Evolutionary conservation across 768 basidiomycete species (phyloP), one percentile per base, ranked within the genome.

Genomic region (Pisolithus tinctorius): DNA sequence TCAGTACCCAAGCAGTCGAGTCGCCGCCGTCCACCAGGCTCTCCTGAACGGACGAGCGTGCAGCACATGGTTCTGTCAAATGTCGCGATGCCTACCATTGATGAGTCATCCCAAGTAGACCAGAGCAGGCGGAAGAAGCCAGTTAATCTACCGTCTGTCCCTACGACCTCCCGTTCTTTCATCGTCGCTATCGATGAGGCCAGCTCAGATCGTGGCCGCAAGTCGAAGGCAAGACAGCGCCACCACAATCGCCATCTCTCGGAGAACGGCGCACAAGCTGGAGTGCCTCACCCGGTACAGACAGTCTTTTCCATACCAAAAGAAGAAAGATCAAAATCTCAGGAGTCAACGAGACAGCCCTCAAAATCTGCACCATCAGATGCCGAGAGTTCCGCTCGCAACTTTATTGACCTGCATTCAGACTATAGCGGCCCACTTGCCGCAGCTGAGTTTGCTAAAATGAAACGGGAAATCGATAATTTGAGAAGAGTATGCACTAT

Each of bases 381-480:
- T 27, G 55, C 36, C 0, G 58, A 61, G 13, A 66, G 65, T 25
- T 61, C 63, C 1, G 62, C 47, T 2, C 56, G 57, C 43, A 54
- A 45, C 7, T n/a, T 57, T 23, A 14, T 50, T n/a, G 60, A 58
- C 38, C 8, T 50, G 16, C 51, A 62, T 26, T 17, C 39, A 13
- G 65, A 61, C 11, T 65, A 61, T 27, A 55, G 39, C 39, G 74
- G 74, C 0, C 63, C 74, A 7, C 52, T 75, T 53, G 72, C 76
- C 5, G 60, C 66, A 11, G 71, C 76, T 11, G 81, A 83, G 58
- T 73, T 73, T 48, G 76, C 76, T n/a, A 72, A 71, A 36, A 64
- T 84, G 64, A 79, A 73, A 63, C 74, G 71, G 31, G 83, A 88
- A 56, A 59, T 84, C 4, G 82, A 85, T 45, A 50, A 55, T 5